Percentiles rank a stretch among this genome's conserved stretches.
These are phyloP conservation scores for Iberis pinnata DNA, from an alignment of 345 rosid species.

Conservation along the genomic window DNA sequence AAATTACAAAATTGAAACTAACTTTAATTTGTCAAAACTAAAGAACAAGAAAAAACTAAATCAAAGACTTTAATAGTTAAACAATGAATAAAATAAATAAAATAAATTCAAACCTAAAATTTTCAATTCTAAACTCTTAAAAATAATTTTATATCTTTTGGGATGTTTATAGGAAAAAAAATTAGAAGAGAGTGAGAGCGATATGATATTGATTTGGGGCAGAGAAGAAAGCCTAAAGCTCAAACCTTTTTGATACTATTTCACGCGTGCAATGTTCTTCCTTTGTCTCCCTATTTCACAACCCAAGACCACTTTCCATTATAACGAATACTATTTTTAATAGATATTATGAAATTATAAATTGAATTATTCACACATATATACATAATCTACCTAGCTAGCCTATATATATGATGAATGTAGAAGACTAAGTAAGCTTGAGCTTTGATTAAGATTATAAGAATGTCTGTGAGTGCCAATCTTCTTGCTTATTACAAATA, in stretches of 20 bases:
- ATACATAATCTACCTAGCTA: slow-evolving; percentile 3
- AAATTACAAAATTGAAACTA: too few relatives aligned
- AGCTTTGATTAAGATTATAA: slow-evolving; percentile 16
- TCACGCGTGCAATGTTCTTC: slow-evolving; percentile 46
- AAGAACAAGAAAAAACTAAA: too few relatives aligned
- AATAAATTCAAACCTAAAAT: too few relatives aligned
- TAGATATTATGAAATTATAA: too few relatives aligned
- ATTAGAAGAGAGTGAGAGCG: slow-evolving; percentile 19
- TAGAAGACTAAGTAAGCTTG: slow-evolving; percentile 6
- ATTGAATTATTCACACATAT: neutral
- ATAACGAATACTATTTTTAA: slow-evolving; percentile 1
- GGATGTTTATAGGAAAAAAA: neutral
- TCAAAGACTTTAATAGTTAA: too few relatives aligned
- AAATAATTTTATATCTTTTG: too few relatives aligned
- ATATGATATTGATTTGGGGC: slow-evolving; percentile 27
- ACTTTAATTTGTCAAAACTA: too few relatives aligned
- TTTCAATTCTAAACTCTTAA: too few relatives aligned
- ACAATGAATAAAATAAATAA: too few relatives aligned
- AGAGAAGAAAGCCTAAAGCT: slow-evolving; percentile 25
- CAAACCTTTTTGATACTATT: slow-evolving; percentile 34
- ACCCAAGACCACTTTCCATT: slow-evolving; percentile 38
- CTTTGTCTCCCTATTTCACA: slow-evolving; percentile 43
- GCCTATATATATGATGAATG: slow-evolving; percentile 12
- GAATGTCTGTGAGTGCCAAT: slow-evolving; percentile 48
- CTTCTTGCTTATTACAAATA: neutral